phyloP scores from a whole-genome alignment of 768 basidiomycete species.

The Agrocybe praecox region DNA sequence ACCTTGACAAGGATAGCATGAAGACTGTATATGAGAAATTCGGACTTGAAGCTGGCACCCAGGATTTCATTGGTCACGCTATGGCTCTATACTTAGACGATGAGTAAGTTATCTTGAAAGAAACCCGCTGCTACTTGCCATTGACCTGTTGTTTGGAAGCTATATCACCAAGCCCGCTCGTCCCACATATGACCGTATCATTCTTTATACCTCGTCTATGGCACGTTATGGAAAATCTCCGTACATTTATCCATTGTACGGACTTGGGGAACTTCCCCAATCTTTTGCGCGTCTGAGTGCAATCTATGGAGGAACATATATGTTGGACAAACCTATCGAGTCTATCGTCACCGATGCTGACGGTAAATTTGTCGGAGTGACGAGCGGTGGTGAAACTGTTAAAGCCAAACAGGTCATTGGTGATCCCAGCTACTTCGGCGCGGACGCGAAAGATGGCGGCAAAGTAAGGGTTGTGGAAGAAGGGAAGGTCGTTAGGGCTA shows the following conservation, averaged over 20 bases:
- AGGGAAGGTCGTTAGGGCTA: constrained; percentile 93
- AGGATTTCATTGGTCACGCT: constrained; percentile 98
- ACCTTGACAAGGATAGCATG: constrained; percentile 93
- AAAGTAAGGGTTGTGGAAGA: constrained; percentile 91
- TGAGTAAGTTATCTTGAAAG: constrained; percentile 63
- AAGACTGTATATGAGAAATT: constrained; percentile 95
- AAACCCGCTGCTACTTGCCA: background rate
- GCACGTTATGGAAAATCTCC: constrained; percentile 99
- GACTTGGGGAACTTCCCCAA: constrained; percentile 97
- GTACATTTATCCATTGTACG: constrained; percentile 99
- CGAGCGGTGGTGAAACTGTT: constrained; percentile 86
- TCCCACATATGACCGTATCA: constrained; percentile 89
- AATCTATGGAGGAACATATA: constrained; percentile 99
- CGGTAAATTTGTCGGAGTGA: constrained; percentile 94
- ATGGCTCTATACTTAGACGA: constrained; percentile 99
- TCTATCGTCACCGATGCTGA: constrained; percentile 83
- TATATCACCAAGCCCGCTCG: constrained; percentile 94
- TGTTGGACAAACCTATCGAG: constrained; percentile 96
- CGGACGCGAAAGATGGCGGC: constrained; percentile 61
- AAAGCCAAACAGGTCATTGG: constrained; percentile 98
- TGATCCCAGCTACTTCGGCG: constrained; percentile 96
- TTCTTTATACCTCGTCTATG: constrained; percentile 98
- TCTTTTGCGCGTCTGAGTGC: constrained; percentile 97
- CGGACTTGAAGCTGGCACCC: constrained; percentile 94
- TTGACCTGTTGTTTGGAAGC: constrained; percentile 42